phyloP scores from a whole-genome alignment of 306 rosid species.

The Oxytropis ochrocephala region DNA sequence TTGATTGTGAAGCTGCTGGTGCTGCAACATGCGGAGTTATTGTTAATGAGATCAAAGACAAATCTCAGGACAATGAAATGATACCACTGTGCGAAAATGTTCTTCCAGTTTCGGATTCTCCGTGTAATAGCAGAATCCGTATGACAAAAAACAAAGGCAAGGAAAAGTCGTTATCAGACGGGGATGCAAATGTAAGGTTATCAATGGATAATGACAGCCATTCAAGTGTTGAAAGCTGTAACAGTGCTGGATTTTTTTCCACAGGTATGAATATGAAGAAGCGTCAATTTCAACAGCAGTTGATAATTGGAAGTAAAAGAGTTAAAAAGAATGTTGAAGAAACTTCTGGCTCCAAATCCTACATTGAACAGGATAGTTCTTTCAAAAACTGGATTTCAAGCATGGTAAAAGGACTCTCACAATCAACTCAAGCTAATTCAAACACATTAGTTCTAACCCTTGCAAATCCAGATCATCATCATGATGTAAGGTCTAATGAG shows the following conservation, averaged over 20 bases:
- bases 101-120: constrained; percentile 35
- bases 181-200: constrained; percentile 30
- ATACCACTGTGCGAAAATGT: constrained; percentile 15
- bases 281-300: constrained; percentile 42
- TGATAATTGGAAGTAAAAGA: constrained; percentile 50
- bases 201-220: constrained; percentile 51
- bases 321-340: constrained; percentile 42
- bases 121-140: constrained; percentile 34
- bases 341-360: constrained; percentile 37
- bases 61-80: constrained; percentile 29
- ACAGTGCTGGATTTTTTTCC: constrained; percentile 39
- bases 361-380: constrained; percentile 57
- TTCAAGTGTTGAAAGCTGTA: constrained; percentile 89
- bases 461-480: constrained; percentile 32
- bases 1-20: constrained; percentile 19
- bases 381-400: constrained; percentile 89
- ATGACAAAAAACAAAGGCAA: constrained; percentile 46
- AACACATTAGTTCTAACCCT: constrained; percentile 37
- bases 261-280: constrained; percentile 54
- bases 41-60: constrained; percentile 19
- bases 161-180: constrained; percentile 63
- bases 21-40: constrained; percentile 25
- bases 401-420: constrained; percentile 65
- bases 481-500: constrained; percentile 23
- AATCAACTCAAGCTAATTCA: constrained; percentile 38